These are phyloP conservation scores for Penicillium alfredii DNA, from an alignment of 495 filamentous ascomycete species.

Conservation along the genomic window DNA sequence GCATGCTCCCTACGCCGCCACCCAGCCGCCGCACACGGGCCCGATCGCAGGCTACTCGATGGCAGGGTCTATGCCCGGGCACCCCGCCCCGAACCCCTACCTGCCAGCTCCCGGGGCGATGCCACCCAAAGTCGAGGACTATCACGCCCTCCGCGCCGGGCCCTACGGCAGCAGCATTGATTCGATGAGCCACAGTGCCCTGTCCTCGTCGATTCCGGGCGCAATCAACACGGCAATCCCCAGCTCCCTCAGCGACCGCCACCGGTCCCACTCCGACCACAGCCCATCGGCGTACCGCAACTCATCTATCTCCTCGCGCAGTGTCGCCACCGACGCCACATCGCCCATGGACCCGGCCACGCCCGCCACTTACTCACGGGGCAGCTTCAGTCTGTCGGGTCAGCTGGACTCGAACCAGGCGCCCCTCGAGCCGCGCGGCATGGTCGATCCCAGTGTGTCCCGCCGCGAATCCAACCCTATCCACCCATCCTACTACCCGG, in stretches of 20 bases:
- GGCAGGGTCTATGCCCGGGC: slow-evolving; percentile 27
- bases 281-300: slow-evolving; percentile 40
- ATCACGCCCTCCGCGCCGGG: slow-evolving; percentile 29
- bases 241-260: slow-evolving; percentile 34
- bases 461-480: slow-evolving; percentile 39
- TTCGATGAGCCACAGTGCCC: slow-evolving; percentile 27
- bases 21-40: slow-evolving; percentile 32
- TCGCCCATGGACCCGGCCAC: slow-evolving; percentile 40
- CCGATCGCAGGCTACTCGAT: slow-evolving; percentile 35
- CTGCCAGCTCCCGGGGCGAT: slow-evolving; percentile 32
- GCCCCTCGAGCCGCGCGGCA: slow-evolving; percentile 28
- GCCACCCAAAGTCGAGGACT: slow-evolving; percentile 35
- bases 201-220: slow-evolving; percentile 36
- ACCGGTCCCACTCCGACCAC: slow-evolving; percentile 38
- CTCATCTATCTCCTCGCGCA: slow-evolving; percentile 39
- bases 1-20: slow-evolving; percentile 31
- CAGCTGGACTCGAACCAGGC: slow-evolving; percentile 27
- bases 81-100: slow-evolving; percentile 36
- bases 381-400: slow-evolving; percentile 36
- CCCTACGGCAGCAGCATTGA: slow-evolving; percentile 37
- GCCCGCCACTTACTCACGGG: slow-evolving; percentile 33
- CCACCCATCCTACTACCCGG: slow-evolving; percentile 29
- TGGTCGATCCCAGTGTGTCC: slow-evolving; percentile 34
- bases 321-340: slow-evolving; percentile 36
- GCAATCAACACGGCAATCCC: slow-evolving; percentile 26